Evolutionary conservation across 768 basidiomycete species (phyloP), one percentile per base, ranked within the genome.

Genomic region (Termitomyces sp.): DNA sequence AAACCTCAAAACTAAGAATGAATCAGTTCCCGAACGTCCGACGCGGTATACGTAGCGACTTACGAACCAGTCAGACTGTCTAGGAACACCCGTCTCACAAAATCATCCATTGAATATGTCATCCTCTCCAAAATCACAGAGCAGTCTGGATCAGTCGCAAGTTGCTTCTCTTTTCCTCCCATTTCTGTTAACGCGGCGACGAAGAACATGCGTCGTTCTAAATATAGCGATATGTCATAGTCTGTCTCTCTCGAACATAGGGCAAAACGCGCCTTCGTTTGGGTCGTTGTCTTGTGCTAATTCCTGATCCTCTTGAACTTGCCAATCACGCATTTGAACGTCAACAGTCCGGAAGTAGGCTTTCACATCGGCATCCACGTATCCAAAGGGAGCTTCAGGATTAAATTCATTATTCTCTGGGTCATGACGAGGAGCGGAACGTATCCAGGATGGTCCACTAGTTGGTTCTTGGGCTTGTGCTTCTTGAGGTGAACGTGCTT

Each of bases 81-180:
- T 57, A 92, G 73, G 60, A 98, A 90, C 6, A 96, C 94, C 55
- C 96, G 80, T 52, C 92, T 79, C n/a, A 90, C 88, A 72, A 94
- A 95, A 71, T 98, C 94, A 67, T 97, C 94, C 90, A 98, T 94
- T 2, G 94, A 94, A 67, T 94, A 82, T 10, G 85, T 68, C 81
- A 98, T 87, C 62, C 95, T 79, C 70, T 99, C 97, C 54, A 99
- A 70, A 47, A 98, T 83, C 11, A 88, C 78, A 1, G 95, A 94
- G 66, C 93, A 95, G 59, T 98, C 94, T 5, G 92, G 91, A 70
- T 99, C 97, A 1, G 94, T 94, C 0, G 94, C 86, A 11, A 97
- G 82, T 59, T 89, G 86, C 52, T 88, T 87, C 72, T 98, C 97
- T 69, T 96, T 94, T 5, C 83, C 87, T 24, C 79, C 78, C 83